Conservation (phyloP, 1,284 basidiomycete genomes). For the Mycosarcoma maydis region DNA sequence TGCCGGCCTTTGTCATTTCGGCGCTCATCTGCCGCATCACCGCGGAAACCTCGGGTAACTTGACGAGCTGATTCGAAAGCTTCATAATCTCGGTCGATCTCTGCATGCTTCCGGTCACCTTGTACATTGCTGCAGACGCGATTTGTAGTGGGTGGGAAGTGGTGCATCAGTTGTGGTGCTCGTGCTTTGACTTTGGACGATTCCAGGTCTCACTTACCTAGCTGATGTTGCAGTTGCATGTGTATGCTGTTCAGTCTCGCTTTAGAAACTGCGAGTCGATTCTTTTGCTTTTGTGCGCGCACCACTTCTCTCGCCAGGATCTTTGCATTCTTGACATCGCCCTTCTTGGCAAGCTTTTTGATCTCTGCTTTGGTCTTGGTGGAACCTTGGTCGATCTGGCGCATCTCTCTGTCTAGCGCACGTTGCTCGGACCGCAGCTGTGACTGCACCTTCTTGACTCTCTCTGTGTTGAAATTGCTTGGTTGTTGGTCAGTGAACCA, state of each 20-base stretch:
- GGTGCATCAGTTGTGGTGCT: background rate
- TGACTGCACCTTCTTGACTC: slow-evolving; percentile 58
- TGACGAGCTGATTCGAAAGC: slow-evolving; percentile 88
- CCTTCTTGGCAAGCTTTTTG: slow-evolving; percentile 89
- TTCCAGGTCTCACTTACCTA: slow-evolving; percentile 73
- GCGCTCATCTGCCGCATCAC: slow-evolving; percentile 97
- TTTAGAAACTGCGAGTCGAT: slow-evolving; percentile 89
- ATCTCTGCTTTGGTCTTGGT: slow-evolving; percentile 83
- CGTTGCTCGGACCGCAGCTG: slow-evolving; percentile 63
- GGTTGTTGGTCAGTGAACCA: background rate
- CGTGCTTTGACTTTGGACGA: background rate
- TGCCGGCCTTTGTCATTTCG: slow-evolving; percentile 91
- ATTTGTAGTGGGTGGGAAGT: background rate
- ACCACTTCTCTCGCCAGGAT: slow-evolving; percentile 95
- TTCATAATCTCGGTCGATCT: slow-evolving; percentile 99
- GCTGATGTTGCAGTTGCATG: slow-evolving; percentile 89
- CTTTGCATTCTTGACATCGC: slow-evolving; percentile 89
- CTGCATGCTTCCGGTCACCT: slow-evolving; percentile 94
- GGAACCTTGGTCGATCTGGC: slow-evolving; percentile 82
- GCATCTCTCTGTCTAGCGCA: slow-evolving; percentile 58
- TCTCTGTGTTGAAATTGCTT: slow-evolving; percentile 22
- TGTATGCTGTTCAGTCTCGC: slow-evolving; percentile 90
- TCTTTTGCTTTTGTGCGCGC: slow-evolving; percentile 91
- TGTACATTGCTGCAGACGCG: slow-evolving; percentile 80
- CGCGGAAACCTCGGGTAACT: slow-evolving; percentile 88